Evolutionary conservation across 2,329 filamentous ascomycete species (phyloP).

Genomic region (Neopestalotiopsis clavispora): DNA sequence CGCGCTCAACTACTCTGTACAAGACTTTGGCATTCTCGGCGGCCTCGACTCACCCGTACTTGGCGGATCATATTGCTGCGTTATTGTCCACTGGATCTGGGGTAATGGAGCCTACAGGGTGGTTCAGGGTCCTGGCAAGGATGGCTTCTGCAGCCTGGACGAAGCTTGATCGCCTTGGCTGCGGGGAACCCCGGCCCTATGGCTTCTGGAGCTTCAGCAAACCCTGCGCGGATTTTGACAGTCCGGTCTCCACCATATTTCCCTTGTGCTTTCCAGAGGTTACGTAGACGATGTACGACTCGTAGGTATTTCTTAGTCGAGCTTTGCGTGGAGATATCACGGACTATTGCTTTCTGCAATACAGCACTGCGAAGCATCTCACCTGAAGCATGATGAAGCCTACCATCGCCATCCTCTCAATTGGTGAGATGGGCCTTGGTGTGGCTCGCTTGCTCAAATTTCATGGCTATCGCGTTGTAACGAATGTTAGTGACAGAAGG

Average conservation of each 20-base stretch:
- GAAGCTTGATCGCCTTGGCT: not conserved
- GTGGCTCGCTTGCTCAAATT: constrained; percentile 6
- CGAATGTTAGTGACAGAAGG: constrained; percentile 9
- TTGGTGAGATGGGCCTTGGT: constrained; percentile 10
- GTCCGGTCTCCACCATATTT: not conserved
- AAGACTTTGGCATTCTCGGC: not conserved
- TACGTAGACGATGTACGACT: not conserved
- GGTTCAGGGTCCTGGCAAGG: not conserved
- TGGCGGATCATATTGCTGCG: not conserved
- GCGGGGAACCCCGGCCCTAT: not conserved
- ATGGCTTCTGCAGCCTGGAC: not conserved
- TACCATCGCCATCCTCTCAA: constrained; percentile 3
- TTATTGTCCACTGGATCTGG: not conserved
- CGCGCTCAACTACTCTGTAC: too few relatives aligned
- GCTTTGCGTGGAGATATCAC: not conserved
- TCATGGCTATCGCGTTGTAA: constrained; percentile 8
- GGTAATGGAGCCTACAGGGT: not conserved
- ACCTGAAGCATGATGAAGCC: not conserved
- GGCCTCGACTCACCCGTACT: not conserved
- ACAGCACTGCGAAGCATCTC: not conserved
- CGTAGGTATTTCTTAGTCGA: not conserved
- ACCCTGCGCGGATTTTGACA: not conserved
- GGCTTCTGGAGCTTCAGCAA: not conserved
- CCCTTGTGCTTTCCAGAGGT: not conserved
- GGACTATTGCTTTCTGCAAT: not conserved